Base-by-base conservation (phyloP, 2,329 filamentous ascomycete species). In the Seiridium unicorne region DNA sequence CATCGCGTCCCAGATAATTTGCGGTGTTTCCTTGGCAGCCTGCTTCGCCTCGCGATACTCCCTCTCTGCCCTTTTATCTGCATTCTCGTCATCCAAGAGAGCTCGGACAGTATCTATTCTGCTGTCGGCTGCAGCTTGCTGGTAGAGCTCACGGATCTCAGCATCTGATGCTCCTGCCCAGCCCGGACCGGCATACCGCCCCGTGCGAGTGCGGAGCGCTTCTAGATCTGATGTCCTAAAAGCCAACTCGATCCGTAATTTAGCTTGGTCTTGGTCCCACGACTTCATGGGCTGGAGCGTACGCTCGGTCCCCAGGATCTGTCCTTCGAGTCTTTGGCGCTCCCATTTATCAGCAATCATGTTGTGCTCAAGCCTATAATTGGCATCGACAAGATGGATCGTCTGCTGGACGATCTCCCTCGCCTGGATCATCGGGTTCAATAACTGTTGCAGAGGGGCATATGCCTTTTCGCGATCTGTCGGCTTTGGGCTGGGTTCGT, bases 161-260 rank as follows among this genome's bases (percentile, higher is more conserved):
- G 57, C 55, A 44, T 62, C 57, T 26, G 62, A 62, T 9, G 60
- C 55, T 5, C 62, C 60, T 8, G 57, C 57, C 60, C 60, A 63
- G 6, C 49, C 62, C 31, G 57, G 44, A 10, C 62, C 54, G 26
- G 57, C 62, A 55, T 62, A 63, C 1, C 55, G 51, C 9, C 62
- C 62, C 3, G 60, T 49, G 44, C 60, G 60, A 5, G 46, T 60
- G 10, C 60, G 55, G 11, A 63, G 46, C 8, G 47, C 51, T 46
- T 58, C 62, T 11, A 63, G 60, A 51, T 63, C 55, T 4, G 62
- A 31, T 18, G 35, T 58, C 34, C 31, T 49, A 34, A 62, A 60
- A n/a, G 60, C 62, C n/a, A 62, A 54, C 42, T 58, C 47, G 10
- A 11, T 51, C 11, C 36, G 61, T 3, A 60, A 55, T 31, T n/a